Evolutionary conservation across 495 filamentous ascomycete species (phyloP), one percentile per base, ranked within the genome.

Genomic region (Podospora conica): DNA sequence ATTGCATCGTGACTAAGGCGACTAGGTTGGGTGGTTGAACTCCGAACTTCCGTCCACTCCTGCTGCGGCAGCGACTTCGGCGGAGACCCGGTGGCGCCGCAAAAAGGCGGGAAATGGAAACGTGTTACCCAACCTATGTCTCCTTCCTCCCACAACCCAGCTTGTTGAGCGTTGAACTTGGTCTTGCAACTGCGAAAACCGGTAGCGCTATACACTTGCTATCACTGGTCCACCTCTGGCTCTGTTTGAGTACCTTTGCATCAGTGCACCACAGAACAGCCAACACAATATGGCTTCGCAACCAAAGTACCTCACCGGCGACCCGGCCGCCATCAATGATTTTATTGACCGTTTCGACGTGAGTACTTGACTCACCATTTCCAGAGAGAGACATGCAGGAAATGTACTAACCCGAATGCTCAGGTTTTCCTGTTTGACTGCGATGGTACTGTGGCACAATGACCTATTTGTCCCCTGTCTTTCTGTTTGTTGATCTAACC

Each of bases 351-450:
- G 86, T 70, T 98, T 97, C 70, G 96, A 98, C 80, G 93, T 97
- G 74, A 72, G 93, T 86, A n/a, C 40, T 60, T 73, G 11, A 29
- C 20, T 57, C 9, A 3, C 29, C 8, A 53, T 70, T 63, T 29
- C 24, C 5, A 27, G 40, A 60, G 20, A 27, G 40, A 60, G 20
- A 62, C 53, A 69, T 40, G 31, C 28, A 53, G 48, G 48, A 4
- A 12, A 29, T 55, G 40, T 56, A 15, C 57, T 63, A 61, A 67
- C 57, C 8, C 40, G 12, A 25, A 11, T 23, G 33, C 25, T 59
- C 70, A 98, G 94, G 86, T 91, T 28, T 98, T 98, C 74, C 81
- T 98, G 9, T 91, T 98, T 70, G 95, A 98, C 74, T 98, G 95
- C 77, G 95, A 98, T 86, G 95, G 94, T 97, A 79, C 67, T 25